Conservation (phyloP, 768 basidiomycete genomes). For the Phylloporus scabripes region DNA sequence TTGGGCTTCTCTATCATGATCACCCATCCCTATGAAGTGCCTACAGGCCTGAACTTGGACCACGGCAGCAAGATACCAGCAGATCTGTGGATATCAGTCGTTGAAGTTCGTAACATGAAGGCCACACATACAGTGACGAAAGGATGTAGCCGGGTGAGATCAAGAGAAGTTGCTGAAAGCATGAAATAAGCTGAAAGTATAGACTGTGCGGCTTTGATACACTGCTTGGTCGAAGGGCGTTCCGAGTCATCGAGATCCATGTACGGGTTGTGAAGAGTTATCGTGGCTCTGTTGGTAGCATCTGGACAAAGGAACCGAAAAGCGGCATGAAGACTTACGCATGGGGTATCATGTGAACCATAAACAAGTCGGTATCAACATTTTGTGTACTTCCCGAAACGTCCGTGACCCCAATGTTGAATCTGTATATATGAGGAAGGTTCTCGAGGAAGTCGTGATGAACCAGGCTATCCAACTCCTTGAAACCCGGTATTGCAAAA, state of each 20-base stretch:
- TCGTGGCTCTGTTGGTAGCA: constrained; percentile 57
- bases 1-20: constrained; percentile 63
- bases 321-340: constrained; percentile 47
- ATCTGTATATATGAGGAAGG: constrained; percentile 63
- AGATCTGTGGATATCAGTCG: constrained; percentile 48
- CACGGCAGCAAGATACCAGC: constrained; percentile 88
- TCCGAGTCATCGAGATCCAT: constrained; percentile 66
- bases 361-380: constrained; percentile 78
- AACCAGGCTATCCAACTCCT: constrained; percentile 64
- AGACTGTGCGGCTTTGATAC: constrained; percentile 66
- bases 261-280: constrained; percentile 82
- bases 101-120: constrained; percentile 5
- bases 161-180: constrained; percentile 76
- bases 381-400: constrained; percentile 47
- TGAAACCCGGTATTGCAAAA: constrained; percentile 60
- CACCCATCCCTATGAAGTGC: constrained; percentile 78
- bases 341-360: constrained; percentile 83
- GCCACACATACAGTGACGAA: constrained; percentile 64
- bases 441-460: constrained; percentile 61
- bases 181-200: constrained; percentile 74
- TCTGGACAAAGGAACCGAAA: constrained; percentile 6
- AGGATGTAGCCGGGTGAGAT: constrained; percentile 74
- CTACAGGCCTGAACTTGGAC: constrained; percentile 85
- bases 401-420: constrained; percentile 57
- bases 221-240: constrained; percentile 61